Percentiles rank a stretch among this genome's conserved stretches.
Conservation (phyloP, 2,329 filamentous ascomycete genomes). For the Fusarium pilosicola region DNA sequence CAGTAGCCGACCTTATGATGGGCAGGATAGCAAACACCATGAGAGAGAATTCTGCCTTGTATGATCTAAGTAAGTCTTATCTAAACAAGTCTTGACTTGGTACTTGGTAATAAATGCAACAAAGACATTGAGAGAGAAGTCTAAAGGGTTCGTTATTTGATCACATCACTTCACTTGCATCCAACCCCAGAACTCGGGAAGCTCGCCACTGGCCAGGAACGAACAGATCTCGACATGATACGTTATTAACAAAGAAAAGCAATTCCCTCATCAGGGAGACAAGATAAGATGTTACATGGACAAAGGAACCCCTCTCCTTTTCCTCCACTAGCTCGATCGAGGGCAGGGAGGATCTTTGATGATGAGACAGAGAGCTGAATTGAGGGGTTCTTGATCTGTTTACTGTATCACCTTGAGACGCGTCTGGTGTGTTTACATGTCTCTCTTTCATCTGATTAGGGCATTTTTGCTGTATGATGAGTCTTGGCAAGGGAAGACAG, state of each 20-base stretch:
- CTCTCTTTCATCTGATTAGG: background rate
- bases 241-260: background rate
- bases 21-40: background rate
- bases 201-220: slow-evolving; percentile 1
- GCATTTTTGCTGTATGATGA: background rate
- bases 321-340: slow-evolving; percentile 5
- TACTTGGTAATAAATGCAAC: background rate
- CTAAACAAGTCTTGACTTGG: too few relatives aligned
- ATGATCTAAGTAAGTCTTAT: too few relatives aligned
- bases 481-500: slow-evolving; percentile 8
- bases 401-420: background rate
- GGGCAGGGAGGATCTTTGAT: slow-evolving; percentile 19
- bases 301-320: background rate
- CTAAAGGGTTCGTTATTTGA: background rate
- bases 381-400: slow-evolving; percentile 8
- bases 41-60: too few relatives aligned
- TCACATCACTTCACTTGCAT: background rate
- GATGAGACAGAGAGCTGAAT: slow-evolving; percentile 25
- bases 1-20: background rate
- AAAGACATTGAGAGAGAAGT: slow-evolving; percentile 1
- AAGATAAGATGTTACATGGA: background rate
- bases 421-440: slow-evolving; percentile 24
- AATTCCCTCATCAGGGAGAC: background rate
- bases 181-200: slow-evolving; percentile 7
- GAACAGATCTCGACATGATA: background rate